Evolutionary conservation across 108 stramenopile species (phyloP).

Genomic region (Halocafeteria seosinensis): DNA sequence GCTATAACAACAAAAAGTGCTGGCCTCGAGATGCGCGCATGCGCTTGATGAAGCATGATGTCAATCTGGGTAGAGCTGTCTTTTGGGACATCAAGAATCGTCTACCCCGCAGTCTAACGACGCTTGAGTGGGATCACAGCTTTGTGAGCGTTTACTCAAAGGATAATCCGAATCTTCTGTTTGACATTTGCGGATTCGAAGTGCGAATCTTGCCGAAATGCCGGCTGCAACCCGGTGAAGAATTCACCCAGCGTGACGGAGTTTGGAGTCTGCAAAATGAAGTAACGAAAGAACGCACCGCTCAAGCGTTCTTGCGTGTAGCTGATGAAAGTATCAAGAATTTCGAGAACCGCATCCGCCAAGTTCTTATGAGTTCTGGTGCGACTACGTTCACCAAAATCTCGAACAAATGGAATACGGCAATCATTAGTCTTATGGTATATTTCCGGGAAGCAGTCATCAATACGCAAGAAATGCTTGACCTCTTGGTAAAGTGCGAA

Average conservation of each 20-base stretch:
- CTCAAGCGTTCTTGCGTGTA: slow-evolving; percentile 79
- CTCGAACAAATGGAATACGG: slow-evolving; percentile 98
- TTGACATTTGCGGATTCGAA: slow-evolving; percentile 96
- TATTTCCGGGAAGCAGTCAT: slow-evolving; percentile 97
- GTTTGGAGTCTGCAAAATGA: slow-evolving; percentile 99
- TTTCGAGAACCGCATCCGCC: slow-evolving; percentile 93
- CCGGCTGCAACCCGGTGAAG: slow-evolving; percentile 44
- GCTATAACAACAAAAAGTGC: slow-evolving; percentile 96
- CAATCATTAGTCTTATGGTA: slow-evolving; percentile 86
- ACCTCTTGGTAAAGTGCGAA: slow-evolving; percentile 90
- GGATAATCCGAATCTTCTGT: slow-evolving; percentile 95
- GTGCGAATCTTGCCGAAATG: slow-evolving; percentile 78
- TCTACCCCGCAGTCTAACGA: slow-evolving; percentile 79
- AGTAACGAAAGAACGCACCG: slow-evolving; percentile 92
- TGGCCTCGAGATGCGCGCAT: slow-evolving; percentile 97
- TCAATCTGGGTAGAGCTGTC: slow-evolving; percentile 86
- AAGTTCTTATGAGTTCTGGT: slow-evolving; percentile 92
- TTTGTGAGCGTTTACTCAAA: slow-evolving; percentile 93
- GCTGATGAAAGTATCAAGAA: slow-evolving; percentile 71
- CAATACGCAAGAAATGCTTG: slow-evolving; percentile 87
- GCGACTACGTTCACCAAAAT: slow-evolving; percentile 97
- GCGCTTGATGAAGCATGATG: slow-evolving; percentile 92
- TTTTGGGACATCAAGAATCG: slow-evolving; percentile 99
- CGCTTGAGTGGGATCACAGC: slow-evolving; percentile 89
- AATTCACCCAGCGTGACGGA: slow-evolving; percentile 74